These are phyloP conservation scores for Kalmusia sp. DNA, from an alignment of 2,329 filamentous ascomycete species.

Conservation along the genomic window DNA sequence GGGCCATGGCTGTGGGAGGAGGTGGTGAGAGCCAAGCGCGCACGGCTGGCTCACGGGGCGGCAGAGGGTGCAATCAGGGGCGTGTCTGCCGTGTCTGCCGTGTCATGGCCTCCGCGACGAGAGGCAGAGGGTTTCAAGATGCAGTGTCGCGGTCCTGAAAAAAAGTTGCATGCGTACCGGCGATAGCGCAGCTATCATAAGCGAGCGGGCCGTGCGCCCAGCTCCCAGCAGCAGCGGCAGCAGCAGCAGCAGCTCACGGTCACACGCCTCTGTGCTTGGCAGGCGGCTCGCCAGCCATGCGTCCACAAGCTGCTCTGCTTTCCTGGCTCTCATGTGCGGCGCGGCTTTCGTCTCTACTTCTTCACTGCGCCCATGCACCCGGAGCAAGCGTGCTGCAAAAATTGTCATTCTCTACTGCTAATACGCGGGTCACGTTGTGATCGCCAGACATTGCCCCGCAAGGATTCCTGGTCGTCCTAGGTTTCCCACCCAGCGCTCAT, in stretches of 20 bases:
- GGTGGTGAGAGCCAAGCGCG: too few relatives aligned
- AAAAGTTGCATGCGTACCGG: conserved; percentile 23
- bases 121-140: not conserved
- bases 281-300: conserved; percentile 2
- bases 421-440: conserved; percentile 31
- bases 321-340: conserved; percentile 37
- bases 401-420: conserved; percentile 34
- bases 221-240: too few relatives aligned
- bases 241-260: conserved; percentile 17
- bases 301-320: conserved; percentile 24
- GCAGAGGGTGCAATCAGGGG: conserved; percentile 3
- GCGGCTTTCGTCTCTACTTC: conserved; percentile 36
- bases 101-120: conserved; percentile 1
- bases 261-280: conserved; percentile 27
- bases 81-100: conserved; percentile 1
- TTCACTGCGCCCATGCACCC: conserved; percentile 20
- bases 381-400: conserved; percentile 16
- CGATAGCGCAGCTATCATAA: conserved; percentile 23
- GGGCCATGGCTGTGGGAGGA: conserved; percentile 37
- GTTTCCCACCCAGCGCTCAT: conserved; percentile 30
- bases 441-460: conserved; percentile 40
- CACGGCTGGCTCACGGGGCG: not conserved
- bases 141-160: conserved; percentile 5
- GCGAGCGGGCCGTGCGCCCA: conserved; percentile 17
- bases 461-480: conserved; percentile 43